These are phyloP conservation scores for Hemisphaericaspora nanyangensis DNA, from an alignment of 805 yeast species.

Conservation along the genomic window DNA sequence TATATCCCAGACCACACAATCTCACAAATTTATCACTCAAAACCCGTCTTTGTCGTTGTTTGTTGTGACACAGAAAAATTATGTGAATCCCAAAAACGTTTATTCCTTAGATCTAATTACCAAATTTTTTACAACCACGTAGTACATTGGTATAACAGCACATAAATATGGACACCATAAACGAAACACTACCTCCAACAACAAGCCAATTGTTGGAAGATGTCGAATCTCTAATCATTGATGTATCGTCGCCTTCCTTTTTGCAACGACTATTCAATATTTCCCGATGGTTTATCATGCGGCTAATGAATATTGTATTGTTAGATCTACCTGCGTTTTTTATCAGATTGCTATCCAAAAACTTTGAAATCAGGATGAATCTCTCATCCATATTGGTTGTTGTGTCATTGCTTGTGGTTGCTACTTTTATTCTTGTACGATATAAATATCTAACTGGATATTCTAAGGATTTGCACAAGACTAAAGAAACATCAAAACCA, in stretches of 20 bases:
- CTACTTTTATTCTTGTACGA: slow-evolving; percentile 49
- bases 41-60: too few relatives aligned
- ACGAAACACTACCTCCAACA: too few relatives aligned
- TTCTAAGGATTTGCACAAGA: slow-evolving; percentile 39
- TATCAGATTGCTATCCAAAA: slow-evolving; percentile 26
- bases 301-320: not conserved
- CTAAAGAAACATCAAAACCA: slow-evolving; percentile 12
- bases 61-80: too few relatives aligned
- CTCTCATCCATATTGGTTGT: slow-evolving; percentile 40
- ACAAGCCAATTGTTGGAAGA: not conserved
- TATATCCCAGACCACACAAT: too few relatives aligned
- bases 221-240: not conserved
- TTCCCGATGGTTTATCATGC: not conserved
- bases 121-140: too few relatives aligned
- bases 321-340: slow-evolving; percentile 13
- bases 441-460: slow-evolving; percentile 63
- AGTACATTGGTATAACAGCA: too few relatives aligned
- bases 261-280: not conserved
- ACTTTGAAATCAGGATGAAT: slow-evolving; percentile 49
- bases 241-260: not conserved
- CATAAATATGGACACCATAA: too few relatives aligned
- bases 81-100: too few relatives aligned
- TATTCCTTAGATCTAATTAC: too few relatives aligned
- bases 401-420: slow-evolving; percentile 13
- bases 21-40: too few relatives aligned